Percentiles rank a stretch among this genome's conserved stretches.
phyloP scores from a whole-genome alignment of 306 rosid genomes.

The Senna tora region DNA sequence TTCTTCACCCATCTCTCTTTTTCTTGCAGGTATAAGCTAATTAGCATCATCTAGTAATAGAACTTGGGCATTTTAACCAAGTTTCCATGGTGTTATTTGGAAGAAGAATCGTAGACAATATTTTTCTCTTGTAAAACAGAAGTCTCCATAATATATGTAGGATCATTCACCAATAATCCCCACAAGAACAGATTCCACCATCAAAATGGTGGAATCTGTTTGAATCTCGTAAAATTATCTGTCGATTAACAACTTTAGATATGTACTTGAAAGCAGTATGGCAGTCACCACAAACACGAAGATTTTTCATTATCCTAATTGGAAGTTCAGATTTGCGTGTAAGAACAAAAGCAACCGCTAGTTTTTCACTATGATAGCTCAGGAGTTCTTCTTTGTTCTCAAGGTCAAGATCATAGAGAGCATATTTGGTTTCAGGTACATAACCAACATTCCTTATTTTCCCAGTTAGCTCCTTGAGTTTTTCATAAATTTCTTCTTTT shows the following conservation, averaged over 20 bases:
- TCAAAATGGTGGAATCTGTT: slow-evolving; percentile 87
- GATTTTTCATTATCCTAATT: slow-evolving; percentile 92
- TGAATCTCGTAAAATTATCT: slow-evolving; percentile 76
- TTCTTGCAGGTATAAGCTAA: slow-evolving; percentile 1
- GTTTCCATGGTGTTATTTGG: slow-evolving; percentile 12
- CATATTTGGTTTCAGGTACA: slow-evolving; percentile 79
- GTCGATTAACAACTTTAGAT: slow-evolving; percentile 72
- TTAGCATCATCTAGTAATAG: slow-evolving; percentile 1
- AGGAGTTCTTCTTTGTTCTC: slow-evolving; percentile 87
- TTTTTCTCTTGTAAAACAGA: slow-evolving; percentile 16
- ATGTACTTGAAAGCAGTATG: slow-evolving; percentile 85
- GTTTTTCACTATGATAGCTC: slow-evolving; percentile 88
- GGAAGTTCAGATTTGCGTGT: slow-evolving; percentile 74
- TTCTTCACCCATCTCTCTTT: slow-evolving; percentile 1
- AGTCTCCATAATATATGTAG: slow-evolving; percentile 16
- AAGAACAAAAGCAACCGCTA: slow-evolving; percentile 88
- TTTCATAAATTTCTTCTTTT: slow-evolving; percentile 66
- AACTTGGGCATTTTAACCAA: slow-evolving; percentile 12
- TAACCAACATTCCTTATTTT: slow-evolving; percentile 80
- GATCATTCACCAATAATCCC: slow-evolving; percentile 74
- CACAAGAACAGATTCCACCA: slow-evolving; percentile 80
- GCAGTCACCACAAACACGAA: slow-evolving; percentile 93
- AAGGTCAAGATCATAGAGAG: slow-evolving; percentile 77
- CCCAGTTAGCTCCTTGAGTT: slow-evolving; percentile 63
- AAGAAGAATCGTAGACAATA: slow-evolving; percentile 26